Base-by-base conservation (phyloP, 208 protist species). In the Phytomonas sp. region DNA sequence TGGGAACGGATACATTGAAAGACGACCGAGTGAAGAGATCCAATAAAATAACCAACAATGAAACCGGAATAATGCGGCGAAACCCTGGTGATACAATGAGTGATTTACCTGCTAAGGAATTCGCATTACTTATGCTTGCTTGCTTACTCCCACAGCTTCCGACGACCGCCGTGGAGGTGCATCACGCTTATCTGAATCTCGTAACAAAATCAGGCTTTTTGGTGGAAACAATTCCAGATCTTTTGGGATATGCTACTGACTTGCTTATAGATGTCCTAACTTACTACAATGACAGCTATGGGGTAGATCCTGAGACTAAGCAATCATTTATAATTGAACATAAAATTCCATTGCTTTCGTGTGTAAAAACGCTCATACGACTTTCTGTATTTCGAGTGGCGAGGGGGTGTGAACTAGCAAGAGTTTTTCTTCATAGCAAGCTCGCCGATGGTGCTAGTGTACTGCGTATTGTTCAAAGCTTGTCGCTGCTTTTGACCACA, bases 271-370 rank as follows among this genome's bases (percentile, higher is more conserved):
- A 56, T 23, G 45, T 56, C 45, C 45, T 56, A 56, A 56, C 45
- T 19, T 23, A 56, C 45, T 56, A 56, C 23, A 56, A 56, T 56
- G 45, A 56, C 0, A 56, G 16, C 19, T 26, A 56, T 56, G 45
- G 23, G 19, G 45, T 26, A 26, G 19, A 56, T 56, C 16, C 19
- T 26, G 16, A 56, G 16, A 23, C 6, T 56, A 56, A 30, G 14
- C n/a, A 70, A 26, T 72, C 82, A 2, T 76, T 82, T 56, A 77
- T 93, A 34, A 40, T 75, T 32, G 71, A 73, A 32, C 87, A 79
- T 80, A 82, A 83, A 66, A 82, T 82, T 31, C 71, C 83, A 72
- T 73, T 94, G 5, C 78, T 86, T 10, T 82, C 80, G 32, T 78
- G 72, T 8, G 63, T 87, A 19, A 83, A 79, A 16, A 78, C 77